Base-by-base conservation (phyloP, 768 basidiomycete species). In the Lyophyllum semitale region DNA sequence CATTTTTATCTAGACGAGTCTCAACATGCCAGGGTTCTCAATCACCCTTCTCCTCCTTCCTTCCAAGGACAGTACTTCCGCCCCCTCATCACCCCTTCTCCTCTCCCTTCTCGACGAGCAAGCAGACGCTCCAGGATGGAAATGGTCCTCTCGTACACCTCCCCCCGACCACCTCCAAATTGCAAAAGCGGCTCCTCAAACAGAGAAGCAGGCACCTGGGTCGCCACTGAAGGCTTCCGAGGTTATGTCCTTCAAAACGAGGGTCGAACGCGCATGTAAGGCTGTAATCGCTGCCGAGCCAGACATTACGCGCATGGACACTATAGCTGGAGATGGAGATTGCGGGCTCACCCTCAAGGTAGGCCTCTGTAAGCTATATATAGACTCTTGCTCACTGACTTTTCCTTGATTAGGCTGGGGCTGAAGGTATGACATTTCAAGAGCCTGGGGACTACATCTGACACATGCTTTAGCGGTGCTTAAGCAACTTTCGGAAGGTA, bases 21-120 rank as follows among this genome's bases (percentile, higher is more conserved):
- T 96, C 59, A 95, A 93, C 71, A 94, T 95, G 91, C 91, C 93
- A 27, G 94, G 94, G 2, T 91, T 95, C 68, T 94, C 92, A 15
- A 74, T 96, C 56, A 90, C 92, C 1, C 77, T 94, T 17, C 77
- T 95, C 15, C 81, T 92, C 8, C 82, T 96, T 9, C 90, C 94
- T 0, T 65, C 72, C 27, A 46, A 71, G 42, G 58, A 72, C 37
- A 77, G 80, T 23, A 52, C 70, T 1, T 64, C 68, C 33, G 70
- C 74, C 1, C 76, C 81, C 7, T 63, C 72, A 6, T 53, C 71
- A 2, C 68, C 74, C 38, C 53, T 77, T 1, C 65, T 93, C 46
- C 76, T 93, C 17, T 82, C 83, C 20, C 80, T 91, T 30, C 78
- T 94, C 29, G 92, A 93, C 60, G 85, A 85, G 35, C 74, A 75